phyloP scores from a whole-genome alignment of 352 stramenopile genomes.

The Phytophthora fragariaefolia region DNA sequence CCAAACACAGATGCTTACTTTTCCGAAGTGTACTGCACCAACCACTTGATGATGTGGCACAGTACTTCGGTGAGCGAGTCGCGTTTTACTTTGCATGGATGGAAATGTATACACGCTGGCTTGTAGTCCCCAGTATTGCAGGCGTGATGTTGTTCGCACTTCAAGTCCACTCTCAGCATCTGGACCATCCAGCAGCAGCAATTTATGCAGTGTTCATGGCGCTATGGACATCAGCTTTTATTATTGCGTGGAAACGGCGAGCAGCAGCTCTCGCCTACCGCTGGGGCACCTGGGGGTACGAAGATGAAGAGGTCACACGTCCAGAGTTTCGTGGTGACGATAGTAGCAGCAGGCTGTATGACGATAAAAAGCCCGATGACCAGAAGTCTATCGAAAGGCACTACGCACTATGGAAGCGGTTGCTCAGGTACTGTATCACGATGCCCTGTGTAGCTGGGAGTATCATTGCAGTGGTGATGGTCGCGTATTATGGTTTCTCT shows the following conservation, averaged over 20 bases:
- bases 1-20: conserved; percentile 25
- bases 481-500: conserved; percentile 77
- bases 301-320: conserved; percentile 82
- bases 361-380: neutral
- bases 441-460: conserved; percentile 62
- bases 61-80: conserved; percentile 92
- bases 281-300: conserved; percentile 92
- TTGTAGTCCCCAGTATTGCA: conserved; percentile 79
- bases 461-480: conserved; percentile 61
- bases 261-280: conserved; percentile 83
- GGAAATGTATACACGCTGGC: conserved; percentile 92
- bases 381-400: conserved; percentile 24
- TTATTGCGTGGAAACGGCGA: conserved; percentile 87
- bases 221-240: conserved; percentile 89
- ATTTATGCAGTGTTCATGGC: conserved; percentile 91
- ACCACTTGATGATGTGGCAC: conserved; percentile 84
- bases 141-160: conserved; percentile 76
- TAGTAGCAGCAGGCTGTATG: conserved; percentile 2
- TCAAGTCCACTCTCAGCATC: conserved; percentile 62
- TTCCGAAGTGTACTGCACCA: conserved; percentile 57
- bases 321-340: conserved; percentile 82
- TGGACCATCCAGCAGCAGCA: conserved; percentile 83
- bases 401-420: conserved; percentile 81
- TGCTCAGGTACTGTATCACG: conserved; percentile 79
- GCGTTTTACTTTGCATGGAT: conserved; percentile 95